phyloP scores from a whole-genome alignment of 1,284 basidiomycete species.

The Moniliophthora roreri region DNA sequence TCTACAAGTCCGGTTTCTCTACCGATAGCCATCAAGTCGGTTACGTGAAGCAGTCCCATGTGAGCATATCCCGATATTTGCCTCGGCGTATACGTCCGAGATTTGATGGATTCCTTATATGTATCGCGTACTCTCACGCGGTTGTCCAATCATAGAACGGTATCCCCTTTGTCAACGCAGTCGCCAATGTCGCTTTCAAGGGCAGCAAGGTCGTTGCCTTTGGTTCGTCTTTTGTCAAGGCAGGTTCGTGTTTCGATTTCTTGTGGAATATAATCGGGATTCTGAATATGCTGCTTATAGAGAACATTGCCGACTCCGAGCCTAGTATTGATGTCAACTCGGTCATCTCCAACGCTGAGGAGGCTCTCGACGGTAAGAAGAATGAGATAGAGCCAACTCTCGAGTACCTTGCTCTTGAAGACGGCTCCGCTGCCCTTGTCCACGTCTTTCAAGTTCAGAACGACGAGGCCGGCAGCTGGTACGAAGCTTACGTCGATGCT shows the following conservation, averaged over 20 bases:
- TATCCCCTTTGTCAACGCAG: neutral
- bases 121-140: no score
- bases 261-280: no score
- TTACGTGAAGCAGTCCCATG: neutral
- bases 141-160: neutral
- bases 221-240: neutral
- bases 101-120: neutral
- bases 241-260: slow-evolving; percentile 13
- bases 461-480: slow-evolving; percentile 50
- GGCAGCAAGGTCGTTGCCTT: slow-evolving; percentile 1
- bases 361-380: slow-evolving; percentile 28
- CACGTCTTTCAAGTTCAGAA: slow-evolving; percentile 57
- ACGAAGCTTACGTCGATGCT: slow-evolving; percentile 65
- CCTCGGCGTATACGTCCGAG: neutral
- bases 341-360: slow-evolving; percentile 30
- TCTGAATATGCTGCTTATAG: slow-evolving; percentile 20
- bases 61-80: neutral
- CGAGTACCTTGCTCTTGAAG: slow-evolving; percentile 41
- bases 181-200: neutral
- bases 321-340: slow-evolving; percentile 28
- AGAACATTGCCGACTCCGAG: slow-evolving; percentile 28
- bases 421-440: slow-evolving; percentile 45
- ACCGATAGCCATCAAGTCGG: neutral
- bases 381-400: slow-evolving; percentile 32
- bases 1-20: neutral